Base-by-base conservation (phyloP, 2,329 filamentous ascomycete species). In the Arachnomyces sp. region DNA sequence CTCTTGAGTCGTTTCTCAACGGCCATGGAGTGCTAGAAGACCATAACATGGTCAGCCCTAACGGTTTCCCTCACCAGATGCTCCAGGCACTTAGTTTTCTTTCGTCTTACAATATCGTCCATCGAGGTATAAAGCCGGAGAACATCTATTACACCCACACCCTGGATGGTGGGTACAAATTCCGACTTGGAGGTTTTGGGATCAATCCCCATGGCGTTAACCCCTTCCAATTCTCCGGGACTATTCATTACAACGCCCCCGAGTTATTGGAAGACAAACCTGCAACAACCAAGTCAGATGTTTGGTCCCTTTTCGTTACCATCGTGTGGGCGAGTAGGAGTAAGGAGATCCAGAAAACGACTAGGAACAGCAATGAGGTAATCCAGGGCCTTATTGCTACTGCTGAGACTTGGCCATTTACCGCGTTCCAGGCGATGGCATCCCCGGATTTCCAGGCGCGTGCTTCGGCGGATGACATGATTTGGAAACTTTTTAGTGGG, bases 121-220 rank as follows among this genome's bases (percentile, higher is more conserved):
- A 54, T 40, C 43, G 51, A 17, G 50, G 49, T 34, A 37, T 51
- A 12, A 54, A 53, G 38, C 48, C 46, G 14, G 43, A 29, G 17
- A 54, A 54, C 32, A 53, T 54, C 40, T 49, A 53, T 39, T 54
- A 49, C 37, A 34, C 36, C 30, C 15, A 40, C n/a, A 13, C n/a
- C 17, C 30, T 31, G 11, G 35, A 40, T 25, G 40, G 43, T 11
- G 8, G 25, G 7, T 45, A 44, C 39, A 17, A 16, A n/a, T 55
- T 52, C 32, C 36, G 46, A 16, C 45, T 55, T 16, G 43, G 42
- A 18, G 51, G 53, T 43, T 50, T 54, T 46, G 50, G 52, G 4
- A 39, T 48, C 31, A 40, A 38, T 32, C 49, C 46, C 38, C n/a
- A 15, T 17, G 28, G 34, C 31, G 15, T 11, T 20, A 20, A 18